Base-by-base conservation (phyloP, 2,329 filamentous ascomycete species). In the Alternaria arborescens region DNA sequence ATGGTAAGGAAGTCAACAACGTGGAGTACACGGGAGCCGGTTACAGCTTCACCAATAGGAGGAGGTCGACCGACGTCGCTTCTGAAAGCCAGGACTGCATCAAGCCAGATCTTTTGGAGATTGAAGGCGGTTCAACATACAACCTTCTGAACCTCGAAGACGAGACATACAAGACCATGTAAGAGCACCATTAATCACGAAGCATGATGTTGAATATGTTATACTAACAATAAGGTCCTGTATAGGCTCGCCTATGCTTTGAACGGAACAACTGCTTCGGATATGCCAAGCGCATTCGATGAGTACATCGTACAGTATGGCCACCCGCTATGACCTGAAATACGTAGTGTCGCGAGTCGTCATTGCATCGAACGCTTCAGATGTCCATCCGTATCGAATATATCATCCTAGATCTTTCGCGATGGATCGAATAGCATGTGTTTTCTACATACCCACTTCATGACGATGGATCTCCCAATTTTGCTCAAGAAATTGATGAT, bases 181-280 rank as follows among this genome's bases (percentile, higher is more conserved):
- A 36, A 36, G 14, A 16, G 12, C 3, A 16, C 12, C 2, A 3
- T 5, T 16, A 16, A 34, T 1, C 14, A 34, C 32, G 12, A 16
- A 3, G 0, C 5, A 14, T 34, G 0, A 8, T 34, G 1, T 0
- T 34, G 1, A 5, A 6, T 34, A 16, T 14, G 0, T 0, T 3
- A 14, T 14, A 16, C 32, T 34, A 2, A 34, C 32, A 0, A 16
- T 0, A 16, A 1, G 0, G 12, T 16, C 1, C 2, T 16, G 1
- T 34, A 1, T 3, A 16, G 32, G 32, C 32, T 36, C 14, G 32
- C 5, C 0, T 36, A 16, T 36, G 14, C 32, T 36, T 36, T 3
- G 1, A 36, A 36, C 14, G 14, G 14, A 0, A 36, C 32, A 6
- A 16, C 5, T 36, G 12, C 32, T 5, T 3, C 32, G 3, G 32